A percentile compares a stretch with the other conserved stretches of the same genome.
phyloP scores from a whole-genome alignment of 257 asterid genomes.

The Vinca minor region DNA sequence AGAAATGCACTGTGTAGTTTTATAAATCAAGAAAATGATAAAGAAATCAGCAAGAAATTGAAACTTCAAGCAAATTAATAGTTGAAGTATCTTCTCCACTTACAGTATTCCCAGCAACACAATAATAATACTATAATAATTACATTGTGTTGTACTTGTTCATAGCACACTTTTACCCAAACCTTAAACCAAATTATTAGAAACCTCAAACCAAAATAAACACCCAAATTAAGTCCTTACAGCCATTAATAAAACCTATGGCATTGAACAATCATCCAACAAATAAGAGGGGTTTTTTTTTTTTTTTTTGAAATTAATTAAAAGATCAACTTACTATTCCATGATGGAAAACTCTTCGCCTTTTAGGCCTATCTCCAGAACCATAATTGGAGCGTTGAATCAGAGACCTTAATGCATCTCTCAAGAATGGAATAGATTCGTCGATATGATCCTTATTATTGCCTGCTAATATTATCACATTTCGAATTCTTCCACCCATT shows the following conservation, averaged over 20 bases:
- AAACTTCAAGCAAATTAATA: not conserved
- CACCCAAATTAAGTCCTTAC: no score
- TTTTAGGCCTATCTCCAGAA: conserved; percentile 36
- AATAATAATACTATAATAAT: not conserved
- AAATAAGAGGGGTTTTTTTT: not conserved
- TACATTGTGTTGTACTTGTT: conserved; percentile 7
- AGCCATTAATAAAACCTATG: no score
- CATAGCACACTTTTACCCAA: no score
- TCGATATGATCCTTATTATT: conserved; percentile 36
- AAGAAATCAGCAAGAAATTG: not conserved
- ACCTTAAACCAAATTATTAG: conserved; percentile 6
- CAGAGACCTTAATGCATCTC: conserved; percentile 40
- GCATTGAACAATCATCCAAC: conserved; percentile 4
- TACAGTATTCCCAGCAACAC: not conserved
- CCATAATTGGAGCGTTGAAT: conserved; percentile 26
- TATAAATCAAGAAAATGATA: not conserved
- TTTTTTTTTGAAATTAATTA: no score
- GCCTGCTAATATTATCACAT: conserved; percentile 41
- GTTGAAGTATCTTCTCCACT: not conserved
- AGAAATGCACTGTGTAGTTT: no score
- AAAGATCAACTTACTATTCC: conserved; percentile 12
- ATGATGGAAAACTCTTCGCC: conserved; percentile 36
- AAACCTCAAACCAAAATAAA: conserved; percentile 7
- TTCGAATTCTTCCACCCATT: conserved; percentile 46
- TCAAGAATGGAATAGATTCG: conserved; percentile 30